Evolutionary conservation across 179 eudicot species (phyloP).

Genomic region (Patellifolia procumbens): DNA sequence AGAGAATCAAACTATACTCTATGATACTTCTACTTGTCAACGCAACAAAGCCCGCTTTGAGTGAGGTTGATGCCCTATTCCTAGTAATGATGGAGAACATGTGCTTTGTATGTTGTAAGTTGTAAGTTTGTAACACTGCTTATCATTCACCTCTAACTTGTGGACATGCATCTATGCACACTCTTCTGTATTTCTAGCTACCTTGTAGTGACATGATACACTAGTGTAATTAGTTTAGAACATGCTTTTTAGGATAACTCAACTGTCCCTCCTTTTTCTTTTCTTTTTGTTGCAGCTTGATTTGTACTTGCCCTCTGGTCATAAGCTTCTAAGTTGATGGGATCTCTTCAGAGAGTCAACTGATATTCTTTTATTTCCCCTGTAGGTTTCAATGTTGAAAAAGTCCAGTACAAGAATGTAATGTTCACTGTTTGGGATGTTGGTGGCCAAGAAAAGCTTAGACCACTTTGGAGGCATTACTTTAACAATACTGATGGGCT

Average conservation of each 20-base stretch:
- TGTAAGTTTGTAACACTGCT: too few species aligned
- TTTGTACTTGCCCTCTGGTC: background rate
- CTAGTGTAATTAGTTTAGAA: background rate
- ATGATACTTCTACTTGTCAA: background rate
- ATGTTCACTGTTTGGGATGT: constrained; percentile 99
- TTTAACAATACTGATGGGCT: constrained; percentile 97
- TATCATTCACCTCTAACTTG: background rate
- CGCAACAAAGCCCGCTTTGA: background rate
- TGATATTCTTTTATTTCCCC: constrained; percentile 6
- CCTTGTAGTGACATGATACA: background rate
- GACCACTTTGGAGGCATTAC: constrained; percentile 99
- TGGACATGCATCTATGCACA: background rate
- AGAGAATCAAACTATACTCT: background rate
- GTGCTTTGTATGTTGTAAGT: background rate
- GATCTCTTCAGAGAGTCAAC: background rate
- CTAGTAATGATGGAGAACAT: background rate
- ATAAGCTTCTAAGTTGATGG: background rate
- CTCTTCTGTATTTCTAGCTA: background rate
- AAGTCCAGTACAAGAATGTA: constrained; percentile 98
- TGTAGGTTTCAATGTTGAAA: constrained; percentile 98
- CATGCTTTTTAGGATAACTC: background rate
- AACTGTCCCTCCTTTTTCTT: too few species aligned
- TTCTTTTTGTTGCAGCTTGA: background rate
- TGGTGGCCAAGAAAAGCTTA: constrained; percentile 96
- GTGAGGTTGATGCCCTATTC: background rate